A percentile compares a stretch with the other conserved stretches of the same genome.
Evolutionary conservation across 306 rosid genomes (phyloP).

Genomic region (Pyrus betulifolia): DNA sequence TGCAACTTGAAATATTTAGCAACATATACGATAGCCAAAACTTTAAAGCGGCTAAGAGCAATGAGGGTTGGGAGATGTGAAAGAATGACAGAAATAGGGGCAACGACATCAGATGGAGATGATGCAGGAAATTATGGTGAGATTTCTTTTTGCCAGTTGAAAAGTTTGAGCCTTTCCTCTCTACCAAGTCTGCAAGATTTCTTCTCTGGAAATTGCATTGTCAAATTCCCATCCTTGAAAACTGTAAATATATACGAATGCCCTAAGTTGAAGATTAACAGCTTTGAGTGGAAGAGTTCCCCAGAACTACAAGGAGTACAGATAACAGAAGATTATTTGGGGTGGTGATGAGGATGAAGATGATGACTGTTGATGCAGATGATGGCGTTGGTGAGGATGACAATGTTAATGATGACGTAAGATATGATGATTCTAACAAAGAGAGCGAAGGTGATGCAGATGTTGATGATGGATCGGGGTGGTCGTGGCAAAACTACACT

Average conservation of each 20-base stretch:
- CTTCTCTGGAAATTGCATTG: neutral
- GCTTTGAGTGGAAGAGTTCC: too few species aligned
- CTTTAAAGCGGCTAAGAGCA: neutral
- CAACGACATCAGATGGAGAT: neutral
- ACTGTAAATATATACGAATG: accelerated
- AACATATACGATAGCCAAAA: neutral
- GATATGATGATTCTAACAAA: too few species aligned
- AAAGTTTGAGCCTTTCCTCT: accelerated
- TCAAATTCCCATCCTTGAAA: neutral
- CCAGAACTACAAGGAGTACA: too few species aligned
- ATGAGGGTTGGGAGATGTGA: neutral
- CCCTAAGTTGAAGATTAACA: neutral
- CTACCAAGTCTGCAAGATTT: neutral
- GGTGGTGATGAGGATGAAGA: too few species aligned
- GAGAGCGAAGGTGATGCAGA: too few species aligned
- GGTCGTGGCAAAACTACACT: too few species aligned
- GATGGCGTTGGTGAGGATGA: too few species aligned
- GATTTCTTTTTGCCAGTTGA: neutral
- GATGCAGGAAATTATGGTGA: neutral
- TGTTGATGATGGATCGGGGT: too few species aligned
- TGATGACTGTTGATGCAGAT: too few species aligned
- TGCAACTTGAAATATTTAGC: neutral
- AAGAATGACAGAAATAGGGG: neutral
- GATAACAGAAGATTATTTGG: too few species aligned
- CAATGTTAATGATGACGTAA: too few species aligned